Base-by-base conservation (phyloP, 352 stramenopile genomes). In the Phytophthora ramorum region DNA sequence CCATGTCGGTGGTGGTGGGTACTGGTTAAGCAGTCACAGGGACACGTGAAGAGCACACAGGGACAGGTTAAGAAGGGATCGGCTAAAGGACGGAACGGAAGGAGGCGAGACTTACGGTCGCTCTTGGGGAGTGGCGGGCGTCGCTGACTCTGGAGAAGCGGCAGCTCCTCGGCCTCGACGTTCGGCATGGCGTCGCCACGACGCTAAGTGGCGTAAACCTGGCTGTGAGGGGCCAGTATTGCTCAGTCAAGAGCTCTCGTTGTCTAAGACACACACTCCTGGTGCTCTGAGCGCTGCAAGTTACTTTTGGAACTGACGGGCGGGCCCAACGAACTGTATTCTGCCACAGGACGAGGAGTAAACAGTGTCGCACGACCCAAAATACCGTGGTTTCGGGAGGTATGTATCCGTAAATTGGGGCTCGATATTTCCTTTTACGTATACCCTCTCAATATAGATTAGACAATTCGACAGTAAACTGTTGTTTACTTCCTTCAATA, bases 161-260 rank as follows among this genome's bases (percentile, higher is more conserved):
- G 69, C 32, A 74, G 16, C 20, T 70, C 64, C 30, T 73, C 58
- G 13, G 37, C 55, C 58, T 68, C 50, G 40, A 49, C 43, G 37
- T 57, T 65, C 49, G 64, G 64, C 64, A 77, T 74, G 32, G 48
- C 62, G 66, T 71, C 56, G 47, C 56, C 47, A 68, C 67, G 63
- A 71, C 55, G 67, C 50, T 13, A 19, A 19, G 53, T 69, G 58
- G 58, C 58, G 65, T 73, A 73, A 69, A 61, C 65, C 49, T 55
- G 30, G 26, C 10, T 20, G 4, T 45, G 14, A 20, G 13, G 38
- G 38, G 14, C 34, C 4, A n/a, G 14, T 17, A 46, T 46, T 17
- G n/a, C n/a, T 22, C 40, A 5, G 9, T 7, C 2, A 38, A 55
- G 47, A 49, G 54, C 14, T 41, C 41, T 22, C 45, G 55, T 55